Evolutionary conservation across 2,329 filamentous ascomycete species (phyloP).

Genomic region (Xenoacremonium recifei): DNA sequence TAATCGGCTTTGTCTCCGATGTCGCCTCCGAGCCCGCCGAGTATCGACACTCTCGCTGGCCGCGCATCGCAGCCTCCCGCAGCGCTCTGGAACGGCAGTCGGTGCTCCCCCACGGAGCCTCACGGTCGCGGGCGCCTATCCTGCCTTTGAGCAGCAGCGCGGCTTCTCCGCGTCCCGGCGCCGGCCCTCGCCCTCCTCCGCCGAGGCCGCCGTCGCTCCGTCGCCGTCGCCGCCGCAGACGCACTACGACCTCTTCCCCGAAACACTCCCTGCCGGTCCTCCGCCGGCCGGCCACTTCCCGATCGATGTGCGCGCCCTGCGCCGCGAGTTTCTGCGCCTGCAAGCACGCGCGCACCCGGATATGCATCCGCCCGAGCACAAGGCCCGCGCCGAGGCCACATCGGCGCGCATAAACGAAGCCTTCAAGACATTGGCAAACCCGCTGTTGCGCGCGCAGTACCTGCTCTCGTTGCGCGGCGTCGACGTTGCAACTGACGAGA

Average conservation of each 20-base stretch:
- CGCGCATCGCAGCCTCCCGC: conserved; percentile 4
- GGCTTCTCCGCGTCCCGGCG: conserved; percentile 9
- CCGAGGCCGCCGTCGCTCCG: background rate
- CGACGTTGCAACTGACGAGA: conserved; percentile 78
- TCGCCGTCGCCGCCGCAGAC: conserved; percentile 38
- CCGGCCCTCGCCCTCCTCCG: conserved; percentile 4
- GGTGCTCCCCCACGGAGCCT: too few species aligned
- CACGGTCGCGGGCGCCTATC: conserved; percentile 1
- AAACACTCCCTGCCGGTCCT: conserved; percentile 71
- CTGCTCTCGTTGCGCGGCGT: conserved; percentile 71
- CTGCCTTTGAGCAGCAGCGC: conserved; percentile 8
- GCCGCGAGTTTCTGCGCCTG: conserved; percentile 81
- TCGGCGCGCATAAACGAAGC: conserved; percentile 87
- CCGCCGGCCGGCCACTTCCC: conserved; percentile 76
- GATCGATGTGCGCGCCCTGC: conserved; percentile 68
- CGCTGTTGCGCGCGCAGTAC: conserved; percentile 85
- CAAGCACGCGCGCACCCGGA: conserved; percentile 79
- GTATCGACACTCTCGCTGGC: conserved; percentile 19
- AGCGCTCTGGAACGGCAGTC: conserved; percentile 6
- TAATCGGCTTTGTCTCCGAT: conserved; percentile 34
- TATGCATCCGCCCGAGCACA: conserved; percentile 52
- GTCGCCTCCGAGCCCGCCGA: conserved; percentile 28
- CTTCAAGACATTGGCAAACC: conserved; percentile 78
- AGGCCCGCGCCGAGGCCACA: conserved; percentile 68
- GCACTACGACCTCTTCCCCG: conserved; percentile 87